These are phyloP conservation scores for Trichosporon sp. DNA, from an alignment of 1,284 basidiomycete genomes.

Conservation along the genomic window DNA sequence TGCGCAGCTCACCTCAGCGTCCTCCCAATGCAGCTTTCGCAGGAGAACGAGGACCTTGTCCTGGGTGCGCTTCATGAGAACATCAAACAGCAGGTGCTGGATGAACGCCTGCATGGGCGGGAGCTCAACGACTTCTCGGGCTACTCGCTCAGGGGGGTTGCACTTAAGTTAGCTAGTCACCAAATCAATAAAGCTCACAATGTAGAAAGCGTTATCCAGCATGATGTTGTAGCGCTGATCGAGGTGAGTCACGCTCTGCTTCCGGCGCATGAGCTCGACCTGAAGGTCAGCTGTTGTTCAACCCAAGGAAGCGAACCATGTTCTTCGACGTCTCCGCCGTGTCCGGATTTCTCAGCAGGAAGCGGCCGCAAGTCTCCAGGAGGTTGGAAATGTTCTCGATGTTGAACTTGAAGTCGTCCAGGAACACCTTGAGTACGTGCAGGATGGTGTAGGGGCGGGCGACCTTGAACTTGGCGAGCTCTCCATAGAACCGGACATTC, in stretches of 20 bases:
- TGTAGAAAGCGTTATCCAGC: constrained; percentile 97
- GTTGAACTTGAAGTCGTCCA: constrained; percentile 91
- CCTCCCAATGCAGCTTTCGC: constrained; percentile 94
- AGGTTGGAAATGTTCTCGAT: constrained; percentile 89
- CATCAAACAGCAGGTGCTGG: constrained; percentile 85
- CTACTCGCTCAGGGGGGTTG: constrained; percentile 90
- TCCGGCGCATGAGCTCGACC: constrained; percentile 90
- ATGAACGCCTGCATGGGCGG: constrained; percentile 87
- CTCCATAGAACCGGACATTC: constrained; percentile 86
- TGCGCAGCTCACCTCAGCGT: constrained; percentile 52
- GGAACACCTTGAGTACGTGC: constrained; percentile 92
- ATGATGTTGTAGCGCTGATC: constrained; percentile 83
- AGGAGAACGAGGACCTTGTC: constrained; percentile 89
- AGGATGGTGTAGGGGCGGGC: constrained; percentile 87
- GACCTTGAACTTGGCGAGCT: constrained; percentile 92
- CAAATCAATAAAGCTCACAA: constrained; percentile 55
- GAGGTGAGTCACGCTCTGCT: constrained; percentile 86
- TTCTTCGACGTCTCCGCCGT: constrained; percentile 71
- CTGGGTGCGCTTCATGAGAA: constrained; percentile 81
- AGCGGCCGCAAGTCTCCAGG: constrained; percentile 91
- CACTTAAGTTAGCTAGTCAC: constrained; percentile 57
- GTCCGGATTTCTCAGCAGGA: constrained; percentile 78
- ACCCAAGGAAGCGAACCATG: constrained; percentile 36
- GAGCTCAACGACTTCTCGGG: constrained; percentile 75
- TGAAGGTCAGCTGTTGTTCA: constrained; percentile 39